Conservation (phyloP, 2,329 filamentous ascomycete genomes). For the Botrytis medusae region DNA sequence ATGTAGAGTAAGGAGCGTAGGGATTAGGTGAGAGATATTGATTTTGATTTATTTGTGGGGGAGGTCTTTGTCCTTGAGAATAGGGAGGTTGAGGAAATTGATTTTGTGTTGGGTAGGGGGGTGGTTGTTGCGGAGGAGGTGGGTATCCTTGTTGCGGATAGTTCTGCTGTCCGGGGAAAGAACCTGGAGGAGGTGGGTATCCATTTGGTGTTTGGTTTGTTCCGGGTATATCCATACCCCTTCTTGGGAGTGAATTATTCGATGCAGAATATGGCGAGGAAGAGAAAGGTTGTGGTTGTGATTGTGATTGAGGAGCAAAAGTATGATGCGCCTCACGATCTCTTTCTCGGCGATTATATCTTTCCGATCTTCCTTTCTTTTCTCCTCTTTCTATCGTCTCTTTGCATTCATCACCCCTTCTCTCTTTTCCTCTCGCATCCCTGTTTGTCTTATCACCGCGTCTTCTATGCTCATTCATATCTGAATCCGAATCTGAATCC, state of each 20-base stretch:
- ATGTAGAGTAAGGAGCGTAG: constrained; percentile 7
- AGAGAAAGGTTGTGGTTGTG: background rate
- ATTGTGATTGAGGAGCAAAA: background rate
- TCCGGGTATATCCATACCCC: background rate
- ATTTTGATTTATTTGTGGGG: background rate
- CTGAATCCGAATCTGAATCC: background rate
- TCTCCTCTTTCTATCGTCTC: background rate
- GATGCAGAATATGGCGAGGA: background rate
- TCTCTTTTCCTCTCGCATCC: background rate
- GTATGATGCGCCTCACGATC: background rate
- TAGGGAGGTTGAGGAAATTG: constrained; percentile 3
- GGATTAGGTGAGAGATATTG: constrained; percentile 26
- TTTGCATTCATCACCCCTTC: background rate
- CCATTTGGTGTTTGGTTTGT: background rate
- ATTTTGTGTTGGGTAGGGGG: constrained; percentile 17
- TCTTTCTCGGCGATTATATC: background rate
- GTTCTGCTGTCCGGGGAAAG: constrained; percentile 6
- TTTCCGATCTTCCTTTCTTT: background rate
- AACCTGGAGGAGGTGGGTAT: constrained; percentile 1
- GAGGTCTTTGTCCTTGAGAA: constrained; percentile 3
- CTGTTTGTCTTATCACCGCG: background rate
- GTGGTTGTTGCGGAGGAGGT: constrained; percentile 19
- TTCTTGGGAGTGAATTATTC: background rate
- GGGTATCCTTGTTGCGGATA: background rate
- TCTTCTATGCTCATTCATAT: background rate